A percentile compares a stretch with the other conserved stretches of the same genome.
Conservation (phyloP, 306 rosid species). For the Quercus agrifolia region DNA sequence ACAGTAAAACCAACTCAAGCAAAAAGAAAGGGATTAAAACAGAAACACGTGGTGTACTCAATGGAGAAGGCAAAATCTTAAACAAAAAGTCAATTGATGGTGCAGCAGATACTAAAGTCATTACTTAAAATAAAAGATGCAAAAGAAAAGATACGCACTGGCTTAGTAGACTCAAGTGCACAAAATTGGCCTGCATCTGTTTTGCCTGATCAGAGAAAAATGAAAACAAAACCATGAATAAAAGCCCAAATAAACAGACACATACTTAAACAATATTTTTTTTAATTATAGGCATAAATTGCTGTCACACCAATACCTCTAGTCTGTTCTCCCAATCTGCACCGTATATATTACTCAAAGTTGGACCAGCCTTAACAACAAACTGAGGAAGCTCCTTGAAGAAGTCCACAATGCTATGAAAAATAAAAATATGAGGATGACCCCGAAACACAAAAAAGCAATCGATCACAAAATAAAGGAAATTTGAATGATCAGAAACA, state of each 20-base stretch:
- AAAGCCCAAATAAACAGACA: neutral
- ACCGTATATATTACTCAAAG: slow-evolving; percentile 64
- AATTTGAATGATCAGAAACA: slow-evolving; percentile 21
- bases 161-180: slow-evolving; percentile 72
- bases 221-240: slow-evolving; percentile 18
- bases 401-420: slow-evolving; percentile 74
- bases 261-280: neutral
- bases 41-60: neutral
- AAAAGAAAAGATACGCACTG: slow-evolving; percentile 51
- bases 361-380: slow-evolving; percentile 79
- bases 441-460: slow-evolving; percentile 3
- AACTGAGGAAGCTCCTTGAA: slow-evolving; percentile 96
- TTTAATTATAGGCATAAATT: slow-evolving; percentile 11
- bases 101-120: neutral
- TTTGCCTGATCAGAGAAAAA: slow-evolving; percentile 49
- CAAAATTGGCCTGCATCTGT: slow-evolving; percentile 72
- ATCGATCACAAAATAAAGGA: slow-evolving; percentile 10
- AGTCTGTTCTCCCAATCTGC: slow-evolving; percentile 92
- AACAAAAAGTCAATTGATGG: neutral
- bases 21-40: neutral
- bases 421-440: slow-evolving; percentile 21
- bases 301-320: slow-evolving; percentile 50
- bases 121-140: neutral
- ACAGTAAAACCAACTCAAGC: too few relatives aligned
- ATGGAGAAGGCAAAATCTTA: neutral